A percentile compares a stretch with the other conserved stretches of the same genome.
Evolutionary conservation across 1,284 basidiomycete species (phyloP).

Genomic region (Sanghuangporus weigelae): DNA sequence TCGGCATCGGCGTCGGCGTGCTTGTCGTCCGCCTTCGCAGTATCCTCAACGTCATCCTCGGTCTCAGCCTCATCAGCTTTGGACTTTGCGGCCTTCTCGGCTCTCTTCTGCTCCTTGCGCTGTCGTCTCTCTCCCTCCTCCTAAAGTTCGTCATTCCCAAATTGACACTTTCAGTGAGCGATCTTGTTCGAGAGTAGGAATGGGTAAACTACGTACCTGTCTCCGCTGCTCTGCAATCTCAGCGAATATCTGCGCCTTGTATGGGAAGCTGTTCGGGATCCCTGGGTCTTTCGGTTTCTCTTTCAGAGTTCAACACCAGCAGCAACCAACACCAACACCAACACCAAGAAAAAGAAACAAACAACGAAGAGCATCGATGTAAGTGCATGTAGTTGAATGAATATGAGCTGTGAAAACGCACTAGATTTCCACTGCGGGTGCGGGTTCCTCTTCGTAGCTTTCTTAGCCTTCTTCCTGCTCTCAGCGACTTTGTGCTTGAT

Average conservation of each 20-base stretch:
- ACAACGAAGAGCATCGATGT: neutral
- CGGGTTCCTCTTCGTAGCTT: constrained; percentile 73
- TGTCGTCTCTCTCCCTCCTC: constrained; percentile 5
- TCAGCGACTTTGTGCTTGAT: constrained; percentile 80
- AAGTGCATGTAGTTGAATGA: neutral
- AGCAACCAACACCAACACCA: neutral
- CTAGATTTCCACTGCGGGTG: constrained; percentile 85
- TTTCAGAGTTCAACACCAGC: constrained; percentile 21
- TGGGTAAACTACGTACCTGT: no score
- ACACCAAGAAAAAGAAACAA: constrained; percentile 4
- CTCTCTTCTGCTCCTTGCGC: constrained; percentile 2
- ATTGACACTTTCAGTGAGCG: constrained; percentile 2
- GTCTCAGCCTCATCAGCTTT: neutral
- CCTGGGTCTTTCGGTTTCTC: constrained; percentile 87
- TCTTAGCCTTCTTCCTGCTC: constrained; percentile 72
- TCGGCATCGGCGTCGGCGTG: constrained; percentile 34
- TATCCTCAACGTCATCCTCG: constrained; percentile 35
- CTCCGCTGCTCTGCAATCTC: constrained; percentile 82
- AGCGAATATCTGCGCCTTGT: constrained; percentile 94
- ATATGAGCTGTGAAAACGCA: constrained; percentile 37
- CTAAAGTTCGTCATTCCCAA: neutral
- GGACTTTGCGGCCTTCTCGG: neutral
- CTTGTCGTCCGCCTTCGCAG: constrained; percentile 58
- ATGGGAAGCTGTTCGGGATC: constrained; percentile 96
- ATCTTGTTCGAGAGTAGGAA: neutral